Conservation (phyloP, 2,329 filamentous ascomycete species). For the Madurella fahalii region DNA sequence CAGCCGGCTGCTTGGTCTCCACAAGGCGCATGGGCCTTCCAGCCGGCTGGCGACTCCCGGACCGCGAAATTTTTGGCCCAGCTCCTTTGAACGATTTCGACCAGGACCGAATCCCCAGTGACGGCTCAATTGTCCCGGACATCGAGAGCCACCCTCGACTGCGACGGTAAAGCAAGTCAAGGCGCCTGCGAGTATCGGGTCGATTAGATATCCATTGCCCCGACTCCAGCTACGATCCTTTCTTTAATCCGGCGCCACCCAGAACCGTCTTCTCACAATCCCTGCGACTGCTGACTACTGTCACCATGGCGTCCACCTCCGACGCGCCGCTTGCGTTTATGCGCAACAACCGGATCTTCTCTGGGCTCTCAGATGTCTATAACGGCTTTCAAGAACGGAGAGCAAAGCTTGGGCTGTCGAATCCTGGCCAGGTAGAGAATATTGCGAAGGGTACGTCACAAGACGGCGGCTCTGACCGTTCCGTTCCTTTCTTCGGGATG, state of each 20-base stretch:
- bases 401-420: conserved; percentile 80
- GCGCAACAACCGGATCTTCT: conserved; percentile 67
- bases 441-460: conserved; percentile 51
- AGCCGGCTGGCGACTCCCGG: conserved; percentile 9
- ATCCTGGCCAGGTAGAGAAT: conserved; percentile 88
- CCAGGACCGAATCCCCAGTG: conserved; percentile 10
- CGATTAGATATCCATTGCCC: not conserved
- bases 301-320: conserved; percentile 48
- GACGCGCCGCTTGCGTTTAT: conserved; percentile 60
- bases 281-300: conserved; percentile 8
- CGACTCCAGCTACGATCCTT: not conserved
- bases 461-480: not conserved
- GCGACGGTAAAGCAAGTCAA: not conserved
- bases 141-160: conserved; percentile 8
- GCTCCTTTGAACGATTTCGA: conserved; percentile 19
- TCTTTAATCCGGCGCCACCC: not conserved
- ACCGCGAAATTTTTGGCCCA: conserved; percentile 29
- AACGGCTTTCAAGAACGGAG: conserved; percentile 79
- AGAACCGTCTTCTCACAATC: not conserved
- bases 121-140: conserved; percentile 9
- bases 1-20: conserved; percentile 6
- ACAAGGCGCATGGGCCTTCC: conserved; percentile 19
- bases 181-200: not conserved
- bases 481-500: not conserved
- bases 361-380: conserved; percentile 71